Percentiles rank a stretch among this genome's conserved stretches.
phyloP scores from a whole-genome alignment of 2,329 filamentous ascomycete genomes.

The Cordyceps tenuipes region DNA sequence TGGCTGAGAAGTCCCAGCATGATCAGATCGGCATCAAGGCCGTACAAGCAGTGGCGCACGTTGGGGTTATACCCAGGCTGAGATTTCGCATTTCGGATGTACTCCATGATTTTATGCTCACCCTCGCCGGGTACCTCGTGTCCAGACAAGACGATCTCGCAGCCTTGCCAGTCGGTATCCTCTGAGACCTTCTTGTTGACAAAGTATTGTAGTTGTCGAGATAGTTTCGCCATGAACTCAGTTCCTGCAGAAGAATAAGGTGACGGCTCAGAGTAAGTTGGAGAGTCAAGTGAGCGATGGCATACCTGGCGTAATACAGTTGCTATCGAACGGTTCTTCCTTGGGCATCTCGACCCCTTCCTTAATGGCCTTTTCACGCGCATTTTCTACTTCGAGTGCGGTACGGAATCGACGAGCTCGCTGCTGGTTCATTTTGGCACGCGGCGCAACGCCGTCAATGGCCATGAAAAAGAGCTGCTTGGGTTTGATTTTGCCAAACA shows the following conservation, averaged over 20 bases:
- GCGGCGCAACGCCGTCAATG: slow-evolving; percentile 92
- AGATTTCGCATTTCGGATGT: slow-evolving; percentile 94
- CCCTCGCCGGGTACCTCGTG: slow-evolving; percentile 97
- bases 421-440: slow-evolving; percentile 99
- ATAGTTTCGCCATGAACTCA: slow-evolving; percentile 95
- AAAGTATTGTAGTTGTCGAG: slow-evolving; percentile 92
- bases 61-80: slow-evolving; percentile 90
- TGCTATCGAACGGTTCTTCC: slow-evolving; percentile 95
- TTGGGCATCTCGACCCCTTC: slow-evolving; percentile 91
- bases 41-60: slow-evolving; percentile 92
- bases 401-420: slow-evolving; percentile 91
- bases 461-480: slow-evolving; percentile 99
- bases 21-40: slow-evolving; percentile 93
- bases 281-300: not conserved
- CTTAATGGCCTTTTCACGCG: slow-evolving; percentile 81
- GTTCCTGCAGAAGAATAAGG: slow-evolving; percentile 43
- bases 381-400: slow-evolving; percentile 80
- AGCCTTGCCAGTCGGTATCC: slow-evolving; percentile 94
- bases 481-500: slow-evolving; percentile 98
- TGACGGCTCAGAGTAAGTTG: not conserved
- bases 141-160: slow-evolving; percentile 90
- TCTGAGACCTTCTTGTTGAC: slow-evolving; percentile 98
- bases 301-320: slow-evolving; percentile 87
- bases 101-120: slow-evolving; percentile 99
- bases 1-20: slow-evolving; percentile 97